Evolutionary conservation across 768 basidiomycete genomes (phyloP).

Genomic region (Lactifluus volemus): DNA sequence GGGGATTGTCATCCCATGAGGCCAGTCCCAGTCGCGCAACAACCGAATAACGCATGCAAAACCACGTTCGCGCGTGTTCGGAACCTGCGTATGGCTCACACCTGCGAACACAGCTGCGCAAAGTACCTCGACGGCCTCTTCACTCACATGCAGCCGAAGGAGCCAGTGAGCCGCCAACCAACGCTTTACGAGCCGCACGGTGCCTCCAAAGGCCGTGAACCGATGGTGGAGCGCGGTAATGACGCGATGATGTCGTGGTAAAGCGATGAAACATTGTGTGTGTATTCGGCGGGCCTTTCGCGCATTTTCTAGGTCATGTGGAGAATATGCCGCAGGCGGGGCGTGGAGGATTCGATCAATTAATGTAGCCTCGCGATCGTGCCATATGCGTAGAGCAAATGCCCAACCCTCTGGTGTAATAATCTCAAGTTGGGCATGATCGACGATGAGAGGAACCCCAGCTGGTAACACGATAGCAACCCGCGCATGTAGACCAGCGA

Average conservation of each 20-base stretch:
- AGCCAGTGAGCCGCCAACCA: slow-evolving; percentile 93
- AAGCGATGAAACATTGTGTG: slow-evolving; percentile 63
- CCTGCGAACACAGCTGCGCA: slow-evolving; percentile 72
- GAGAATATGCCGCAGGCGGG: slow-evolving; percentile 28
- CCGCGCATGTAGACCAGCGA: slow-evolving; percentile 42
- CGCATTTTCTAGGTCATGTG: slow-evolving; percentile 47
- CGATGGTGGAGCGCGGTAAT: slow-evolving; percentile 73
- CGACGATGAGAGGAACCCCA: slow-evolving; percentile 47
- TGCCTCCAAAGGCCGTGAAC: slow-evolving; percentile 70
- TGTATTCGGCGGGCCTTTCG: slow-evolving; percentile 51
- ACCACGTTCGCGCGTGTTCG: slow-evolving; percentile 70
- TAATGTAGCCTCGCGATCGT: slow-evolving; percentile 75
- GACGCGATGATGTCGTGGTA: slow-evolving; percentile 79
- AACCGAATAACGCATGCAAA: slow-evolving; percentile 68
- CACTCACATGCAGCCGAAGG: slow-evolving; percentile 58
- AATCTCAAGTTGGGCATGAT: slow-evolving; percentile 67
- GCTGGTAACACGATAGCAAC: slow-evolving; percentile 51
- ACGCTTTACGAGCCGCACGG: slow-evolving; percentile 81
- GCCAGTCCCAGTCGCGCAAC: slow-evolving; percentile 80
- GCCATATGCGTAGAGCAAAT: slow-evolving; percentile 76
- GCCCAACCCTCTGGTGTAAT: slow-evolving; percentile 79
- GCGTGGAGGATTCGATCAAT: slow-evolving; percentile 58
- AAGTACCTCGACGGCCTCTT: slow-evolving; percentile 79
- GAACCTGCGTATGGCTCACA: slow-evolving; percentile 40
- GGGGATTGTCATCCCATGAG: slow-evolving; percentile 63